Evolutionary conservation across 1,139 yeast genomes (phyloP).

Genomic region (Yamadazyma aaseri): DNA sequence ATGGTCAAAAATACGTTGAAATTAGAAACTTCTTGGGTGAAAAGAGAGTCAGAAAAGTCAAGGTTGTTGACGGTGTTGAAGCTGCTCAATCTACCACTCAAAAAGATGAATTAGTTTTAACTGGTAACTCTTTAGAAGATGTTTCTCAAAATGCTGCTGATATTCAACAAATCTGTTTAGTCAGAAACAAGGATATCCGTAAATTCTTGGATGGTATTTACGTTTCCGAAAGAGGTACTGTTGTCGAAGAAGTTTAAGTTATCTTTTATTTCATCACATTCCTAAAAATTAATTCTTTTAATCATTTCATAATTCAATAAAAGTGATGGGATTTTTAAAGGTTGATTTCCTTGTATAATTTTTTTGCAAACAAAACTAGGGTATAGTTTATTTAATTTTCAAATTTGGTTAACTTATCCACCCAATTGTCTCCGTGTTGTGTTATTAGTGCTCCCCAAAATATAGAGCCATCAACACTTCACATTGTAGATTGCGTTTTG

Average conservation of each 20-base stretch:
- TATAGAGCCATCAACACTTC: constrained; percentile 51
- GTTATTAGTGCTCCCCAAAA: constrained; percentile 52
- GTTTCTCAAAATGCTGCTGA: constrained; percentile 99
- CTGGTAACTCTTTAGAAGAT: constrained; percentile 96
- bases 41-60: constrained; percentile 88
- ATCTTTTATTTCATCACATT: too few species aligned
- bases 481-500: constrained; percentile 14
- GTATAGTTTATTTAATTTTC: constrained; percentile 28
- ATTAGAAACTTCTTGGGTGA: constrained; percentile 99
- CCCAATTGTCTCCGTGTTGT: constrained; percentile 31
- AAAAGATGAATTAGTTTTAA: constrained; percentile 91
- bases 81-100: constrained; percentile 77
- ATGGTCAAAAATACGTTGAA: constrained; percentile 78
- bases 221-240: constrained; percentile 93
- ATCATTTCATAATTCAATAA: constrained; percentile 3
- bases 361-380: constrained; percentile 9
- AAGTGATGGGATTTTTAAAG: constrained; percentile 1
- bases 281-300: constrained; percentile 2
- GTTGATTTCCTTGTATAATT: constrained; percentile 11
- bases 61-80: constrained; percentile 84
- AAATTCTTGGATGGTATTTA: constrained; percentile 99
- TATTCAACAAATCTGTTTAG: constrained; percentile 97
- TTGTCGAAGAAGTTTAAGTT: constrained; percentile 63
- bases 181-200: constrained; percentile 99
- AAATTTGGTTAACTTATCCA: constrained; percentile 24